Evolutionary conservation across 371 early-diverging fungal genomes (phyloP), one percentile per base, ranked within the genome.

Genomic region (Apophysomyces elegans): DNA sequence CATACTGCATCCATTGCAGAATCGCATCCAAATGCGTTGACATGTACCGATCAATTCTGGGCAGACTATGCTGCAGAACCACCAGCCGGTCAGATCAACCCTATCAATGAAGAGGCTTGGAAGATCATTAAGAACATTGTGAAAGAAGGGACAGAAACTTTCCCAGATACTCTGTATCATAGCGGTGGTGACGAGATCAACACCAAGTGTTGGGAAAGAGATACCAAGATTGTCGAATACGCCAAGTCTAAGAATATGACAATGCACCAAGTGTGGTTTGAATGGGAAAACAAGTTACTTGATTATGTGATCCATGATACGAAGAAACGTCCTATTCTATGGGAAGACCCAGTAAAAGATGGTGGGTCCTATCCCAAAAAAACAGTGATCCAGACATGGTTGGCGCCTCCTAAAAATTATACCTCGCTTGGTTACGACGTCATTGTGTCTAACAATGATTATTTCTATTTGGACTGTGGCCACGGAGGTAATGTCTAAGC

Each of bases 111-210:
- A 0, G 79, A 80, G 8, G 78, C 89, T 4, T 82, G 84, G 66
- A 63, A 78, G 4, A 75, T 93, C 9, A 75, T 90, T 56, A 81
- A 84, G 56, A 81, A 88, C 44, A 56, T 94, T 18, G 70, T 91
- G 65, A 73, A 83, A 59, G 93, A 92, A 70, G 84, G 83, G 45
- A 64, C 87, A 16, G 56, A 58, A 5, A 67, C 73, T 7, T 94
- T 94, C 77, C 78, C 85, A 2, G 94, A 93, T 71, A 68, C 85
- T 9, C 73, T 82, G 61, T 87, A 88, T 73, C 93, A 94, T 68
- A 73, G 86, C 9, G 91, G 93, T 59, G 90, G 88, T 62, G 94
- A 94, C 76, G 94, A 94, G 69, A 85, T 93, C 64, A 88, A 88
- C 50, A 70, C 78, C 13, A 77, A 81, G 13, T 92, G 92, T 75